Percentiles rank a stretch among this genome's conserved stretches.
Conservation (phyloP, 1,139 yeast species). For the Suhomyces maxii region DNA sequence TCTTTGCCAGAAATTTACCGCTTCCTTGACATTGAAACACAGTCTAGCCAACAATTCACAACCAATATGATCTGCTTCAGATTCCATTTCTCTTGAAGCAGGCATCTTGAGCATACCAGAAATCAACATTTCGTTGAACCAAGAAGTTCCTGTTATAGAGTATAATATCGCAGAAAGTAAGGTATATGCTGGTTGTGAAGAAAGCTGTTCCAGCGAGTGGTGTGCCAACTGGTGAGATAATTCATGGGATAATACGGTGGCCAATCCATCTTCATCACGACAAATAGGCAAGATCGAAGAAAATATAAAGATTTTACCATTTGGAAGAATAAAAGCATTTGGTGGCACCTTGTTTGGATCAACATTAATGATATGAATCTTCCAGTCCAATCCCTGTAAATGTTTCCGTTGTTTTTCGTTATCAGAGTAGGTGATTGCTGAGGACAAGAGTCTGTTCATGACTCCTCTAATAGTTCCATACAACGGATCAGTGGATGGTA, state of each 20-base stretch:
- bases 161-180: constrained; percentile 48
- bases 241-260: constrained; percentile 92
- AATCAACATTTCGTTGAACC: constrained; percentile 54
- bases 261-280: constrained; percentile 82
- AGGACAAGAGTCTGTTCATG: constrained; percentile 63
- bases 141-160: constrained; percentile 31
- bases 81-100: constrained; percentile 88
- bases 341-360: constrained; percentile 69
- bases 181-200: constrained; percentile 56
- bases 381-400: constrained; percentile 61
- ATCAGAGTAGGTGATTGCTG: constrained; percentile 43
- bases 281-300: constrained; percentile 78
- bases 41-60: constrained; percentile 87
- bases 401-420: constrained; percentile 36
- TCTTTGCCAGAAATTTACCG: constrained; percentile 77
- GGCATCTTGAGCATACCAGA: constrained; percentile 71
- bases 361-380: constrained; percentile 70
- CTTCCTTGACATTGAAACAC: constrained; percentile 75
- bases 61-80: constrained; percentile 95
- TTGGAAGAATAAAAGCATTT: constrained; percentile 93
- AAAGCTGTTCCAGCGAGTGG: constrained; percentile 81
- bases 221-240: constrained; percentile 92
- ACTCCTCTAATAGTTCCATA: constrained; percentile 57
- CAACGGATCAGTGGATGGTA: constrained; percentile 56
- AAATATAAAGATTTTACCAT: constrained; percentile 92